Base-by-base conservation (phyloP, 257 asterid species). In the Nicotiana tabacum region DNA sequence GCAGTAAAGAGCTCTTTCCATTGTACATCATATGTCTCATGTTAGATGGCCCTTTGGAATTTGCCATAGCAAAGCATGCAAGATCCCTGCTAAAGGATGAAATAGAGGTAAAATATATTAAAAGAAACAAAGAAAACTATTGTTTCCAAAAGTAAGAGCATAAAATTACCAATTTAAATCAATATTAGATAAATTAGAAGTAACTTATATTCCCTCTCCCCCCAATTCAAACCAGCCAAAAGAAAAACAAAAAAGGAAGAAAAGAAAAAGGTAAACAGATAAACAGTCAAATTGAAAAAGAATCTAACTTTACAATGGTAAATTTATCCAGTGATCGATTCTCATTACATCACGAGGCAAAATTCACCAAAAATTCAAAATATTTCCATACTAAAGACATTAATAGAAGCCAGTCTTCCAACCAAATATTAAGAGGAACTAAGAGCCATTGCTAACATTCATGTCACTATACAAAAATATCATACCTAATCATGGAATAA, bases 11-110 rank as follows among this genome's bases (percentile, higher is more conserved):
- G 81, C 86, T 85, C 85, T 92, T 94, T 83, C 97, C 93, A 70
- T 82, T 88, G 86, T 91, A 86, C 90, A 89, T 85, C 91, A 89
- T 87, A 82, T 86, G 93, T 90, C 95, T 86, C 66, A 87, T 78
- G 88, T 88, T 91, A 78, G 97, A 89, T 64, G 95, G 90, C 82
- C 94, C 98, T 88, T 92, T 94, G 70, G 95, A 90, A 87, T 90
- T 93, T 32, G 91, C 92, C 97, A 94, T 93, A 86, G 80, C 85
- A 82, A 87, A 84, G 27, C 43, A 76, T 72, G 88, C 85, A 83
- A 66, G 83, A 85, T 80, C 87, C 91, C 94, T 91, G 92, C 69
- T 55, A 81, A 53, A 82, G 4, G 60, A 37, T 53, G 15, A 39
- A 66, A 65, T 16, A 13, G 18, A 7, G 80, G 57, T 81, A 67